These are phyloP conservation scores for Bruguiera gymnorhiza DNA, from an alignment of 345 rosid species.

Conservation along the genomic window DNA sequence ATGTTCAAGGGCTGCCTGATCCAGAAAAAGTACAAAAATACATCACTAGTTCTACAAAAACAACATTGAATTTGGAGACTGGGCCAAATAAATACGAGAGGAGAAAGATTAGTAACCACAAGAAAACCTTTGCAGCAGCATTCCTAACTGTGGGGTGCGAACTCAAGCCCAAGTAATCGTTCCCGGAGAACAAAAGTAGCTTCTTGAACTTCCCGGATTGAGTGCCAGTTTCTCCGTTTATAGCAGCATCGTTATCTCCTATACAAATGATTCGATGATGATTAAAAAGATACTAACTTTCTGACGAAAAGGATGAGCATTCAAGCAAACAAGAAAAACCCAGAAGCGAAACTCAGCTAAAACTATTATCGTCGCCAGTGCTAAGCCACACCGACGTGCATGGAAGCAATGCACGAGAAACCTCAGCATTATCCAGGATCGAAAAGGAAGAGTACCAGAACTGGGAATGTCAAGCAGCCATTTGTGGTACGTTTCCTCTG, in stretches of 20 bases:
- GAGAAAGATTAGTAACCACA: background rate
- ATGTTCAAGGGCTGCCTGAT: slow-evolving; percentile 72
- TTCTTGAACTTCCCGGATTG: slow-evolving; percentile 42
- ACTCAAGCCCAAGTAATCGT: slow-evolving; percentile 93
- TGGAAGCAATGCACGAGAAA: slow-evolving; percentile 5
- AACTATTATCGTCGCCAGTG: background rate
- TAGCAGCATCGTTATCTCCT: slow-evolving; percentile 58
- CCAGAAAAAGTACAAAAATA: slow-evolving; percentile 9
- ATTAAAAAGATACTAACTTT: too few species aligned
- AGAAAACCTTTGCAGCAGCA: slow-evolving; percentile 70
- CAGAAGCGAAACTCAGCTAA: background rate
- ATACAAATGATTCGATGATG: background rate
- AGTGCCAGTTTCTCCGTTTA: slow-evolving; percentile 30
- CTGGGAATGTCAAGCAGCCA: slow-evolving; percentile 88
- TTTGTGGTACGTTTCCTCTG: slow-evolving; percentile 54
- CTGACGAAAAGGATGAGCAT: too few species aligned
- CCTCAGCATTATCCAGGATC: background rate
- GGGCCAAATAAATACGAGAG: background rate
- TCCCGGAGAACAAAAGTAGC: slow-evolving; percentile 83
- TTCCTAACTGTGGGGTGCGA: slow-evolving; percentile 79
- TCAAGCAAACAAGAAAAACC: too few species aligned
- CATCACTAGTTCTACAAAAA: background rate
- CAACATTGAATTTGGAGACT: background rate
- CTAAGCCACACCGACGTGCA: background rate
- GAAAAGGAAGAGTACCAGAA: slow-evolving; percentile 44